phyloP scores from a whole-genome alignment of 495 filamentous ascomycete genomes.

The Xylaria castorea region DNA sequence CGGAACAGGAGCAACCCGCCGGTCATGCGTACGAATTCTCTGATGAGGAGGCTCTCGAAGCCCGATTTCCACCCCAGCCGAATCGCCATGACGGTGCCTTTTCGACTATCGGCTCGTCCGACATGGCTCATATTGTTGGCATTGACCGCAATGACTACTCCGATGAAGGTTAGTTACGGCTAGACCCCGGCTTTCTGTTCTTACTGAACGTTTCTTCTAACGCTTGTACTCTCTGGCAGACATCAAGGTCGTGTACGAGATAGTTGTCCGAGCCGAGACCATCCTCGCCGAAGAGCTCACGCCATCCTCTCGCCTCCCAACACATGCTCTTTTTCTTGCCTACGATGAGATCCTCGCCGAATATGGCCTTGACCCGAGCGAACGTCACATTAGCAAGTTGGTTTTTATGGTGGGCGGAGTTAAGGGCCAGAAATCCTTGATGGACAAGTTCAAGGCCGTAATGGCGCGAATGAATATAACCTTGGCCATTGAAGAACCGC shows the following conservation, averaged over 20 bases:
- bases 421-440: slow-evolving; percentile 51
- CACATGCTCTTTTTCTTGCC: slow-evolving; percentile 78
- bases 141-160: slow-evolving; percentile 51
- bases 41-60: slow-evolving; percentile 19
- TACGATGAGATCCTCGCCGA: slow-evolving; percentile 75
- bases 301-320: slow-evolving; percentile 69
- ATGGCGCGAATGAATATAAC: slow-evolving; percentile 72
- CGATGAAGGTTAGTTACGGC: slow-evolving; percentile 65
- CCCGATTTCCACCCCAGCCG: slow-evolving; percentile 25
- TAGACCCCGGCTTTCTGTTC: background rate
- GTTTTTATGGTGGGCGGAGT: slow-evolving; percentile 78
- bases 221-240: slow-evolving; percentile 55
- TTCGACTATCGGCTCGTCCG: slow-evolving; percentile 39
- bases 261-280: slow-evolving; percentile 73
- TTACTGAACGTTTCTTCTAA: slow-evolving; percentile 6
- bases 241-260: slow-evolving; percentile 77
- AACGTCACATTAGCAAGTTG: slow-evolving; percentile 76
- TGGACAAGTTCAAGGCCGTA: slow-evolving; percentile 69
- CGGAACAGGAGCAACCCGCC: slow-evolving; percentile 11
- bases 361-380: slow-evolving; percentile 71
- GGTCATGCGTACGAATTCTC: slow-evolving; percentile 19
- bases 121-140: slow-evolving; percentile 22
- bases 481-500: slow-evolving; percentile 60
- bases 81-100: slow-evolving; percentile 53
- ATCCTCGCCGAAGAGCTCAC: slow-evolving; percentile 57